phyloP scores from a whole-genome alignment of 1,139 yeast genomes.

The Magnusiomyces clavatus region DNA sequence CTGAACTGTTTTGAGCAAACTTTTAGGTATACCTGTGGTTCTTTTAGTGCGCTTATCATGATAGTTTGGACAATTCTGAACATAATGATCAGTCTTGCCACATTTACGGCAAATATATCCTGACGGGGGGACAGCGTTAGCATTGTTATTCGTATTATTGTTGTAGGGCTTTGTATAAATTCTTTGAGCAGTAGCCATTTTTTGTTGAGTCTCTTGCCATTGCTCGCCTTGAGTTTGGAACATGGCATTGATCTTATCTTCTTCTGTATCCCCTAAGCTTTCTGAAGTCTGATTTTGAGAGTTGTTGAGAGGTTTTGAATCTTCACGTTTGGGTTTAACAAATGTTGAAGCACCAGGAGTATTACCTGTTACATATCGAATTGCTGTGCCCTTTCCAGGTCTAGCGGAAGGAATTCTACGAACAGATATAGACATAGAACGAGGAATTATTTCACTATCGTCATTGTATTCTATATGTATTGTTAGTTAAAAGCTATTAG shows the following conservation, averaged over 20 bases:
- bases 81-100: constrained; percentile 96
- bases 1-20: constrained; percentile 77
- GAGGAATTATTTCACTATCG: constrained; percentile 73
- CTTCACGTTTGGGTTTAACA: constrained; percentile 25
- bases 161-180: constrained; percentile 27
- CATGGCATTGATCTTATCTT: constrained; percentile 83
- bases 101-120: constrained; percentile 95
- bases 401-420: constrained; percentile 68
- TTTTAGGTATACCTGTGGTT: constrained; percentile 96
- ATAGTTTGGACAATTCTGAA: constrained; percentile 90
- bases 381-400: constrained; percentile 47
- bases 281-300: constrained; percentile 22
- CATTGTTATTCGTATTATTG: constrained; percentile 29
- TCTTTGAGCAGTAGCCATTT: constrained; percentile 51
- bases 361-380: constrained; percentile 72
- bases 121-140: constrained; percentile 67
- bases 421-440: constrained; percentile 79
- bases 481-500: background rate
- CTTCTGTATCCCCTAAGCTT: constrained; percentile 51
- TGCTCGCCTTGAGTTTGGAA: constrained; percentile 87
- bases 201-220: constrained; percentile 92
- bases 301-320: constrained; percentile 21
- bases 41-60: constrained; percentile 81
- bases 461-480: constrained; percentile 55
- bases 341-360: constrained; percentile 17